Conservation (phyloP, 2,329 filamentous ascomycete species). For the Fusarium buxicola region DNA sequence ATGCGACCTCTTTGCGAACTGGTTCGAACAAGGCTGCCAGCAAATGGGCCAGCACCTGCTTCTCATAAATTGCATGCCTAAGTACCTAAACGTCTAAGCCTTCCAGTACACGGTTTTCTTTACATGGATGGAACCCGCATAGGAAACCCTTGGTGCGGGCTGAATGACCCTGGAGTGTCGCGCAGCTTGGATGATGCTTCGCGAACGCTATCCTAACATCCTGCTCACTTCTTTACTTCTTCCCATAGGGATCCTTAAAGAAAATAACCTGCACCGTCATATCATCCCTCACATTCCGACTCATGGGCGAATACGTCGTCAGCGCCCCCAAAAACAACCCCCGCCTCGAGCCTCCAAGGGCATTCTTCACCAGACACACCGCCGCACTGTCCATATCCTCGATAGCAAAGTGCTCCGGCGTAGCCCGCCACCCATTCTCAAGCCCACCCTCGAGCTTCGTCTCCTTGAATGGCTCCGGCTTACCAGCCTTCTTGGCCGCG, state of each 20-base stretch:
- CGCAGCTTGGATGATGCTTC: neutral
- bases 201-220: neutral
- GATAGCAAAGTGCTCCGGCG: conserved; percentile 72
- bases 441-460: conserved; percentile 32
- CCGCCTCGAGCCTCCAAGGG: conserved; percentile 79
- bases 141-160: no score
- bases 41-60: no score
- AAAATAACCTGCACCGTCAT: conserved; percentile 89
- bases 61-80: no score
- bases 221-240: conserved; percentile 69
- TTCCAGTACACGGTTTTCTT: no score
- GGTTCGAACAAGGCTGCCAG: no score
- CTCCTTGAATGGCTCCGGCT: conserved; percentile 39
- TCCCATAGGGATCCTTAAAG: conserved; percentile 61
- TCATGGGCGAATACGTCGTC: conserved; percentile 77
- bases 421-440: conserved; percentile 43
- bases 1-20: no score
- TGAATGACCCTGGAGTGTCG: neutral
- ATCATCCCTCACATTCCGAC: conserved; percentile 75
- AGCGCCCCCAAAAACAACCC: conserved; percentile 80
- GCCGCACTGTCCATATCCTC: conserved; percentile 81
- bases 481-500: conserved; percentile 43
- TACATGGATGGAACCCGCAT: no score
- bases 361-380: conserved; percentile 84
- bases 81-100: no score